Evolutionary conservation across 1,139 yeast species (phyloP).

Genomic region (Oligophagozyma castellii): DNA sequence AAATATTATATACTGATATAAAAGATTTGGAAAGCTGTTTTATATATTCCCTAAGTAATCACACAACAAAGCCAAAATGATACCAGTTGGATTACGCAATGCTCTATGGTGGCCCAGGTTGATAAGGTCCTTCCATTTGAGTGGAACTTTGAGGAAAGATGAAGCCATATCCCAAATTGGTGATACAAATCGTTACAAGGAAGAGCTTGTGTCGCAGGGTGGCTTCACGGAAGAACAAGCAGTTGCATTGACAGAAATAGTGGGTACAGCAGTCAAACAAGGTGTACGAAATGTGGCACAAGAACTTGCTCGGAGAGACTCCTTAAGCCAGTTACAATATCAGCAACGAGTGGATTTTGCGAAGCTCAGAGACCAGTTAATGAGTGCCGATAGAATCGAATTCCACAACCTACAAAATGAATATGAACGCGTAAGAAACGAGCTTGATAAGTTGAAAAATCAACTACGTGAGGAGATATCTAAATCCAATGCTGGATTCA

Average conservation of each 20-base stretch:
- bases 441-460: constrained; percentile 74
- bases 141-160: too few species aligned
- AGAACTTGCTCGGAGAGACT: constrained; percentile 70
- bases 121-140: too few species aligned
- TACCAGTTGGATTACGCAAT: too few species aligned
- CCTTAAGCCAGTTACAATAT: constrained; percentile 70
- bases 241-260: constrained; percentile 63
- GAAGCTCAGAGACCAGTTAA: constrained; percentile 79
- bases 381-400: constrained; percentile 78
- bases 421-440: constrained; percentile 73
- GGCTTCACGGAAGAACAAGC: constrained; percentile 73
- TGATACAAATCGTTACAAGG: constrained; percentile 18
- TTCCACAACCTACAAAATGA: constrained; percentile 73
- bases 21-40: too few species aligned
- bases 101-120: too few species aligned
- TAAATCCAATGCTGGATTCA: constrained; percentile 78
- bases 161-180: constrained; percentile 19
- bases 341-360: constrained; percentile 96
- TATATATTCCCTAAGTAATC: too few species aligned
- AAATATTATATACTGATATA: too few species aligned
- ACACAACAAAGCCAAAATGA: too few species aligned
- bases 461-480: constrained; percentile 83
- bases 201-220: constrained; percentile 35
- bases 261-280: constrained; percentile 66
- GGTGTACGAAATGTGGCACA: constrained; percentile 66